Conservation (phyloP, 805 yeast species). For the Komagataella pseudopastoris region DNA sequence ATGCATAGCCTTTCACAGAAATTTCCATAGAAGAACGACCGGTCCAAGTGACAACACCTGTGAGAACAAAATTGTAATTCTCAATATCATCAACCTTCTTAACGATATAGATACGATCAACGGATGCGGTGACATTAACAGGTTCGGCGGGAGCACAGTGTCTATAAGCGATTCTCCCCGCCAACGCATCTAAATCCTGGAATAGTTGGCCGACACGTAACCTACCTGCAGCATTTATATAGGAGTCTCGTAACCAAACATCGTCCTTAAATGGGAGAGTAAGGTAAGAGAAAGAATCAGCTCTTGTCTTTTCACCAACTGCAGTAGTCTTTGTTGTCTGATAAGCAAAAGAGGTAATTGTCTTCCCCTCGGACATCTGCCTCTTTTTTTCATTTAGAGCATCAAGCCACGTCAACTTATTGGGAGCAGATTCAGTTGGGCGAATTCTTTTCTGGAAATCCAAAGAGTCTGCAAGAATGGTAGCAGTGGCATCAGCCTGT, state of each 20-base stretch:
- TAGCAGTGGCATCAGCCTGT: constrained; percentile 67
- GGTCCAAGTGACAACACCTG: constrained; percentile 91
- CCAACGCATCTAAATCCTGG: constrained; percentile 88
- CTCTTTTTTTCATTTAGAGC: constrained; percentile 65
- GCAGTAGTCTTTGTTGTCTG: constrained; percentile 59
- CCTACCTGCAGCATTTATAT: constrained; percentile 84
- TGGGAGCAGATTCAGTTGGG: constrained; percentile 11
- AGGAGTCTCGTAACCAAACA: constrained; percentile 69
- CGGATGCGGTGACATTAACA: constrained; percentile 89
- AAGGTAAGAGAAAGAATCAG: constrained; percentile 62
- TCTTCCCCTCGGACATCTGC: constrained; percentile 61
- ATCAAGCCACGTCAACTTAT: constrained; percentile 72
- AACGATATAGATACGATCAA: constrained; percentile 80
- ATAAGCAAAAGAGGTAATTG: constrained; percentile 57
- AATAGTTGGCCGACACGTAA: constrained; percentile 85
- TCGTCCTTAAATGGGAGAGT: constrained; percentile 78
- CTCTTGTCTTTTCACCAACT: constrained; percentile 59
- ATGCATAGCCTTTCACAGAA: constrained; percentile 77
- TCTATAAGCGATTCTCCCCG: constrained; percentile 86
- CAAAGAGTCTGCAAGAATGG: constrained; percentile 45
- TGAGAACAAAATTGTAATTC: constrained; percentile 63
- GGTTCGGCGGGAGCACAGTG: constrained; percentile 96
- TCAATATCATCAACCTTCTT: constrained; percentile 70
- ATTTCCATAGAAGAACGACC: constrained; percentile 95
- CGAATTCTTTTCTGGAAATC: constrained; percentile 32